Evolutionary conservation across 495 filamentous ascomycete genomes (phyloP).

Genomic region (Podospora conica): DNA sequence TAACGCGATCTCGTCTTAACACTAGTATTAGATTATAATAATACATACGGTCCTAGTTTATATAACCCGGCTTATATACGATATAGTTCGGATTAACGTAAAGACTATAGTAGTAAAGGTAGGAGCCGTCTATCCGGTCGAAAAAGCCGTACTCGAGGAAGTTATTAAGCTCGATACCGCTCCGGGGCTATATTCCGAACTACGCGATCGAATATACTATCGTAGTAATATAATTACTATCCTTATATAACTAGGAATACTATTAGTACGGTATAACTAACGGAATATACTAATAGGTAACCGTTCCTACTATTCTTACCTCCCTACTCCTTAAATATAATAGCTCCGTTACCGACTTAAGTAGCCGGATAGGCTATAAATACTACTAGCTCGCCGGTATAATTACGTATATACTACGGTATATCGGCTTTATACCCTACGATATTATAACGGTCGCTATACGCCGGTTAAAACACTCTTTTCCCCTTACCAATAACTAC

Average conservation of each 20-base stretch:
- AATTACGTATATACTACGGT: neutral
- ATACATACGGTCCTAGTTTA: neutral
- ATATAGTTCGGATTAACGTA: neutral
- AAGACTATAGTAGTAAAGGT: neutral
- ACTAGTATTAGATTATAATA: neutral
- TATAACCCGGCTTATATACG: neutral
- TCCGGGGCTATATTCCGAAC: neutral
- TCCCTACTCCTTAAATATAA: too few relatives aligned
- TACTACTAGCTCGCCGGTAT: neutral
- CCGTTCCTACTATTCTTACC: too few relatives aligned
- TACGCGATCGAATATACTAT: neutral
- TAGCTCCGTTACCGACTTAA: too few relatives aligned
- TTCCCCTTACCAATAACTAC: neutral
- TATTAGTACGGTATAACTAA: neutral
- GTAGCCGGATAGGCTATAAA: neutral
- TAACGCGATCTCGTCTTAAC: neutral
- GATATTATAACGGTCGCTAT: neutral
- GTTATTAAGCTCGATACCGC: neutral
- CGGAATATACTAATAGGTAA: neutral
- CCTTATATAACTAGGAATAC: neutral
- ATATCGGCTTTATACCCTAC: neutral
- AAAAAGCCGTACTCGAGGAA: neutral
- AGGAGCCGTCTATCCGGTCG: neutral
- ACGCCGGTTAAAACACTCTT: neutral
- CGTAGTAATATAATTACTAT: neutral